Conservation (phyloP, 2,329 filamentous ascomycete genomes). For the Alternaria triticina region DNA sequence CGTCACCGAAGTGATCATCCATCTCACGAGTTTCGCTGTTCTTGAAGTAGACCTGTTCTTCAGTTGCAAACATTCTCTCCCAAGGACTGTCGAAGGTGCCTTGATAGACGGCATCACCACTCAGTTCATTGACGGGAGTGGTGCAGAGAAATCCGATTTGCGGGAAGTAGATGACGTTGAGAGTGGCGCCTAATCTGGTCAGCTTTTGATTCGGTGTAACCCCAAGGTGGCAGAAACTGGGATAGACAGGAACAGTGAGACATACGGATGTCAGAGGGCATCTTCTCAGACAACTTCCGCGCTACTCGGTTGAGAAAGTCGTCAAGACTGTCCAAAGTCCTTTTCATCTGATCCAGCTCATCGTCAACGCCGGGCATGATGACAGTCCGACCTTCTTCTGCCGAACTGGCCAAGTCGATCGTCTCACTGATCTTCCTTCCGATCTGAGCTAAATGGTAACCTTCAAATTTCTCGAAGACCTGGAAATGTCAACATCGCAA, state of each 20-base stretch:
- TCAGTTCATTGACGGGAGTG: slow-evolving; percentile 67
- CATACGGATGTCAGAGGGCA: slow-evolving; percentile 64
- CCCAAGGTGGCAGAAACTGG: no score
- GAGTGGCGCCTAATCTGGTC: slow-evolving; percentile 37
- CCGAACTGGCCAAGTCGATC: slow-evolving; percentile 78
- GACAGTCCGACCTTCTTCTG: slow-evolving; percentile 72
- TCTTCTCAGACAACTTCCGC: slow-evolving; percentile 64
- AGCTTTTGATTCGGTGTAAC: neutral
- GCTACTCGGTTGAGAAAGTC: slow-evolving; percentile 73
- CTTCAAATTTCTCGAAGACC: slow-evolving; percentile 67
- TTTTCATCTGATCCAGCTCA: slow-evolving; percentile 78
- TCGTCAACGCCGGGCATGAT: slow-evolving; percentile 74
- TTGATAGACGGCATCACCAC: slow-evolving; percentile 66
- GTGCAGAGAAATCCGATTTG: slow-evolving; percentile 89
- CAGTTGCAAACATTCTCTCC: slow-evolving; percentile 78
- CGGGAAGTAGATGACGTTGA: slow-evolving; percentile 88
- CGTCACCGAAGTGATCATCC: slow-evolving; percentile 81
- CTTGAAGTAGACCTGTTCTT: slow-evolving; percentile 82
- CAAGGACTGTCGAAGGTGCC: slow-evolving; percentile 69
- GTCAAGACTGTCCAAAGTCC: slow-evolving; percentile 78
- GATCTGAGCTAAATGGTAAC: slow-evolving; percentile 65
- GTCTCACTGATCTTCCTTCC: slow-evolving; percentile 75
- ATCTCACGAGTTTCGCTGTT: slow-evolving; percentile 80
- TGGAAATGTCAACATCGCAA: slow-evolving; percentile 37
- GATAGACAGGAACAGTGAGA: neutral